A percentile compares a stretch with the other conserved stretches of the same genome.
These are phyloP conservation scores for Infundibulicybe gibba DNA, from an alignment of 768 basidiomycete species.

Conservation along the genomic window DNA sequence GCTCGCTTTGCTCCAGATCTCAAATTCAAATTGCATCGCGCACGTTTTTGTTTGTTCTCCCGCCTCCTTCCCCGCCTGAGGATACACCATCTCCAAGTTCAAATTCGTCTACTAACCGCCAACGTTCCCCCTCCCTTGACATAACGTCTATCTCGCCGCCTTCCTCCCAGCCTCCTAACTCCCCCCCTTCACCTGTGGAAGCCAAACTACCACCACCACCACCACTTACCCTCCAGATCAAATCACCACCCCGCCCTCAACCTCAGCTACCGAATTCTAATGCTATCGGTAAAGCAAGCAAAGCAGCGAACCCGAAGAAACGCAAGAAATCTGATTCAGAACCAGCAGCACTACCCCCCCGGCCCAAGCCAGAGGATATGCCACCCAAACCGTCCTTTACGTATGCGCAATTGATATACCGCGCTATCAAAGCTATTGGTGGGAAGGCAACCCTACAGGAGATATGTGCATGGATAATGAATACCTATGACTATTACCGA, in stretches of 20 bases:
- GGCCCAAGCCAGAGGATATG: constrained; percentile 68
- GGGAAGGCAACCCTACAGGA: constrained; percentile 90
- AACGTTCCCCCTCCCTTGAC: constrained; percentile 79
- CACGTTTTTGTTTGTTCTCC: constrained; percentile 95
- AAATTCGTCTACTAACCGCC: constrained; percentile 60
- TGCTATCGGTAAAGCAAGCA: constrained; percentile 45
- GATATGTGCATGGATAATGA: constrained; percentile 89
- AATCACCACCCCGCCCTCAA: constrained; percentile 28
- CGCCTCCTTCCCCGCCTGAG: constrained; percentile 78
- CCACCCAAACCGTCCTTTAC: constrained; percentile 88
- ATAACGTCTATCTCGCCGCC: constrained; percentile 81
- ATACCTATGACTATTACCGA: constrained; percentile 86
- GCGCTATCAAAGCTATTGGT: constrained; percentile 77
- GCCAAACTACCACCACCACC: constrained; percentile 43
- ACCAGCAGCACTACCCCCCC: constrained; percentile 28
- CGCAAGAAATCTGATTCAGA: constrained; percentile 62
- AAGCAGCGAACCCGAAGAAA: constrained; percentile 54
- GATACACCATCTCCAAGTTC: constrained; percentile 82
- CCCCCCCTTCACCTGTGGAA: constrained; percentile 58
- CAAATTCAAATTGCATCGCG: constrained; percentile 97
- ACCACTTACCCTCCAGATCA: constrained; percentile 16
- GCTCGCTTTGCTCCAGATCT: constrained; percentile 48
- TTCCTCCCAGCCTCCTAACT: constrained; percentile 75
- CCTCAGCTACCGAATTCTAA: constrained; percentile 64
- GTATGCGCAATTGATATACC: constrained; percentile 89